Percentiles rank a stretch among this genome's conserved stretches.
Conservation (phyloP, 169 alveolate genomes). For the Eimeria zaria region DNA sequence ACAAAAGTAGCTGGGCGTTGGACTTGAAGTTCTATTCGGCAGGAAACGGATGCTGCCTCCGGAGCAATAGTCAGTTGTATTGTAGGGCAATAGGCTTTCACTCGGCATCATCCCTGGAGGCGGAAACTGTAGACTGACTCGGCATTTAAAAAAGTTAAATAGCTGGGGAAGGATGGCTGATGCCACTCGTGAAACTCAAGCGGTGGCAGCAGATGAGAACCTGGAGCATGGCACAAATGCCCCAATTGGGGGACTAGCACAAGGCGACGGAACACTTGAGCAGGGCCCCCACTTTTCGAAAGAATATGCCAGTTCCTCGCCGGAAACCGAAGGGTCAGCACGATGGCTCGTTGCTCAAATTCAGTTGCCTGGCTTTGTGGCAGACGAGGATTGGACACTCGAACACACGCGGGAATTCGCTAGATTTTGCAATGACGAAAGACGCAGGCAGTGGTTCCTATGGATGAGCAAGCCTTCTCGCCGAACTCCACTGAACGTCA, state of each 20-base stretch:
- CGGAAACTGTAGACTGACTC: not conserved
- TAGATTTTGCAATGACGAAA: conserved; percentile 17
- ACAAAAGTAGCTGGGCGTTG: not conserved
- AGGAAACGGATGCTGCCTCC: not conserved
- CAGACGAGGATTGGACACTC: conserved; percentile 76
- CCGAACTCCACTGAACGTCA: not conserved
- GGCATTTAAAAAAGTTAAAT: not conserved
- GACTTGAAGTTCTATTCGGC: not conserved
- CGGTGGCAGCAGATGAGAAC: not conserved
- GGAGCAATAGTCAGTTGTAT: not conserved
- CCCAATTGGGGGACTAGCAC: not conserved
- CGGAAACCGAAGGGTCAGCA: conserved; percentile 1
- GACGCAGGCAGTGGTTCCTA: conserved; percentile 56
- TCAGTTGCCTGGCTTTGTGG: conserved; percentile 75
- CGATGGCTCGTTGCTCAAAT: conserved; percentile 53
- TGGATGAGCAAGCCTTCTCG: conserved; percentile 23
- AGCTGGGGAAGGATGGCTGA: not conserved
- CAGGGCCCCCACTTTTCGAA: not conserved
- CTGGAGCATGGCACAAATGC: conserved; percentile 5
- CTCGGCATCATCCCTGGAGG: not conserved
- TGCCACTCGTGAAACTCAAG: not conserved
- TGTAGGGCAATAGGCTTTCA: not conserved
- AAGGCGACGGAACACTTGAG: not conserved
- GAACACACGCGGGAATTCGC: conserved; percentile 55
- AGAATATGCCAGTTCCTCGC: not conserved